Evolutionary conservation across 768 basidiomycete genomes (phyloP), one percentile per base, ranked within the genome.

Genomic region (Suillus subaureus): DNA sequence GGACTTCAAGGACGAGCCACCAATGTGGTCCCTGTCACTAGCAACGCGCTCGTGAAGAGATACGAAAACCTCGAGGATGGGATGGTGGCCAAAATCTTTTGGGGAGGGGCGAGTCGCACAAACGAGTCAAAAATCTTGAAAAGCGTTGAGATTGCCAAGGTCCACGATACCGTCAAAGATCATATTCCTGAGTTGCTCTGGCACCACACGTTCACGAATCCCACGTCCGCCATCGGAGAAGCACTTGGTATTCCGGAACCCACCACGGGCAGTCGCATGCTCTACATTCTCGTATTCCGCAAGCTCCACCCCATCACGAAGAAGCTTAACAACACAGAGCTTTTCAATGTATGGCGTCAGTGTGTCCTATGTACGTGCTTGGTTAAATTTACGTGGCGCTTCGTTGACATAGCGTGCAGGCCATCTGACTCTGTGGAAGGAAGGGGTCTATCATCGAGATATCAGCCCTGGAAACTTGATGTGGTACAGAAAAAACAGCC

Each of bases 381-480:
- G 9, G 4, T n/a, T 23, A 3, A 6, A 16, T 42, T 42, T 42
- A 6, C 16, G 40, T 16, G 40, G 40, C 40, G 9, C 9, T 28
- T 9, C 1, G 1, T n/a, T 56, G 6, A 56, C 5, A 23, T 23
- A 6, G 0, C 9, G 13, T 7, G 1, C 13, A 56, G 55, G 33
- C 1, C 55, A 56, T 7, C 2, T 33, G 12, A 13, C 12, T 35
- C 35, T 56, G 13, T 51, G 7, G 33, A 35, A 56, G 13, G 13
- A 7, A n/a, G 55, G 33, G 12, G n/a, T 56, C 35, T 3, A 56
- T 23, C 55, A 56, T n/a, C n/a, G 35, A 23, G 55, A 51, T 35
- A 26, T 71, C 45, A 71, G 70, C 39, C 43, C 33, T 16, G 1
- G 18, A 4, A 72, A 70, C 26, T 40, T 72, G 55, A 70, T 70